Evolutionary conservation across 1,284 basidiomycete species (phyloP).

Genomic region (Ceratobasidium sp.): DNA sequence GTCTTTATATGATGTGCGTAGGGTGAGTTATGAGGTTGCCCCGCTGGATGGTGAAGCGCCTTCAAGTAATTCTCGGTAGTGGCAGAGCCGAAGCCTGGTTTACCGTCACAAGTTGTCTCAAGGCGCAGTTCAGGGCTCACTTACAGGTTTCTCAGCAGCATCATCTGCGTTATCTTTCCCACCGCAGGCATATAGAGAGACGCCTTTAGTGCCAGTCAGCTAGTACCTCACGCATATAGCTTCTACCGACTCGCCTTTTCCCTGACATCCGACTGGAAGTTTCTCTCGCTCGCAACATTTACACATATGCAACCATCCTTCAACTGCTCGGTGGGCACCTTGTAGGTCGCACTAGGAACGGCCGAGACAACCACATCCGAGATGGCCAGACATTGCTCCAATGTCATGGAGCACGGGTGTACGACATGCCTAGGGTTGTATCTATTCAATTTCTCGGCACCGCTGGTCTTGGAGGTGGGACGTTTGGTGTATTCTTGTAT

Average conservation of each 20-base stretch:
- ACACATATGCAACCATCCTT: constrained; percentile 93
- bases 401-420: constrained; percentile 65
- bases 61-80: constrained; percentile 40
- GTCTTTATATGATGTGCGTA: not conserved
- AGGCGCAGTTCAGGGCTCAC: constrained; percentile 46
- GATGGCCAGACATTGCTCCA: constrained; percentile 78
- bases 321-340: constrained; percentile 85
- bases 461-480: constrained; percentile 53
- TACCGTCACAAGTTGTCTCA: not conserved
- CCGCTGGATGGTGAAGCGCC: not conserved
- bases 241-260: constrained; percentile 69
- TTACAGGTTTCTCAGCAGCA: constrained; percentile 93
- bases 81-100: constrained; percentile 38
- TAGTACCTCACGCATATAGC: constrained; percentile 37
- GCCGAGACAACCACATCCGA: constrained; percentile 93
- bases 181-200: constrained; percentile 92
- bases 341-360: constrained; percentile 86
- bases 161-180: constrained; percentile 95
- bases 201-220: constrained; percentile 59
- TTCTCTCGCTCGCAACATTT: constrained; percentile 95
- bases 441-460: constrained; percentile 53
- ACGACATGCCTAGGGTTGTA: constrained; percentile 88
- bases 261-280: constrained; percentile 92
- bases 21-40: not conserved
- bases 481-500: constrained; percentile 94